phyloP scores from a whole-genome alignment of 176 grass and related monocot genomes.

The Ensete ventricosum region DNA sequence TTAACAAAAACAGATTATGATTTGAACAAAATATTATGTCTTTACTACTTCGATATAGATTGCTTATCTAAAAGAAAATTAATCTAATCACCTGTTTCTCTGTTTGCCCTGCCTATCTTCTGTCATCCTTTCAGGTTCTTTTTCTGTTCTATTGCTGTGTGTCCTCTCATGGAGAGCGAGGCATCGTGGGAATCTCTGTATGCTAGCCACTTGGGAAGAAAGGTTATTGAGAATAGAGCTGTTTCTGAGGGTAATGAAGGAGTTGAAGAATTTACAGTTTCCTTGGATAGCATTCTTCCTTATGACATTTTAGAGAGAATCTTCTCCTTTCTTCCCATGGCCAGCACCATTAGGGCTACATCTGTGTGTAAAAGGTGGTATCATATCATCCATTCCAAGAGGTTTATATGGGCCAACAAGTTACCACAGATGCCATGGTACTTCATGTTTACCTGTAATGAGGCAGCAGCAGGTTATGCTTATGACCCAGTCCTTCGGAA shows the following conservation, averaged over 20 bases:
- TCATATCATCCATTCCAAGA: constrained; percentile 48
- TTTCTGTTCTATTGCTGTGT: constrained; percentile 1
- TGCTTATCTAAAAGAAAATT: neutral
- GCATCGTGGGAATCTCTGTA: constrained; percentile 3
- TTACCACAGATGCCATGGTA: constrained; percentile 78
- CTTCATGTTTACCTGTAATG: constrained; percentile 76
- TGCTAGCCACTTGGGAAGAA: neutral
- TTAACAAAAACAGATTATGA: neutral
- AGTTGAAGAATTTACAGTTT: constrained; percentile 33
- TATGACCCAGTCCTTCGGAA: constrained; percentile 72
- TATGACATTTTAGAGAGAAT: constrained; percentile 80
- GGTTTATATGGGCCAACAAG: constrained; percentile 47
- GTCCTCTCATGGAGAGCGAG: constrained; percentile 37
- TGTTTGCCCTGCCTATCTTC: neutral
- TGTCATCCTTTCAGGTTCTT: neutral
- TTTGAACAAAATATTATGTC: neutral
- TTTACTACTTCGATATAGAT: neutral
- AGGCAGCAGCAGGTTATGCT: constrained; percentile 57
- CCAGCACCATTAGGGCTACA: constrained; percentile 55
- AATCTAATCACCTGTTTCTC: neutral
- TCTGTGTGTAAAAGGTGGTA: constrained; percentile 80
- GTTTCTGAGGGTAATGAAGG: constrained; percentile 21
- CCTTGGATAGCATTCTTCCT: constrained; percentile 52
- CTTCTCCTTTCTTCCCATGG: constrained; percentile 72
- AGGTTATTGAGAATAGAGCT: neutral